Base-by-base conservation (phyloP, 106 monocot species). In the Allium fistulosum region DNA sequence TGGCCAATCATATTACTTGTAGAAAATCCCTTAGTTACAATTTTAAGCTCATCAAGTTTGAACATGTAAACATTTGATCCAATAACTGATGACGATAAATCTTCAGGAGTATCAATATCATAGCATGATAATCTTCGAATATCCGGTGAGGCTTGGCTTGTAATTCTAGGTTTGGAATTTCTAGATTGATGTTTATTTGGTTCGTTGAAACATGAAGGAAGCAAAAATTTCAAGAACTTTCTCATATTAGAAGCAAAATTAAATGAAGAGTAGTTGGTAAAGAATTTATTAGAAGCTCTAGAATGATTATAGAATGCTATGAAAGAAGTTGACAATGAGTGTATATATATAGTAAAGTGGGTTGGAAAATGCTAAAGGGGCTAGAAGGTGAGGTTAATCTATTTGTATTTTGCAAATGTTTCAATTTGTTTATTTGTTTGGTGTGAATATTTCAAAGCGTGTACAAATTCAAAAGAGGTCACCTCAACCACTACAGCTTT, bases 1-100 rank as follows among this genome's bases (percentile, higher is more conserved):
- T 79, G 72, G 6, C 85, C 85, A 28, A 86, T 57, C 48, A 82
- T 72, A 62, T 86, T 86, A 70, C 76, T 66, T 17, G 51, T 64
- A 13, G 82, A 82, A 67, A 86, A 82, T 1, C 76, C 73, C 48
- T 66, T 46, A 7, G 85, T 86, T 11, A 49, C 70, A 9, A 48
- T 52, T 61, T 71, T 61, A 47, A 86, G 76, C 76, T 86, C 85
- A 9, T 68, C 68, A 15, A 82, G 57, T 46, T 71, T 78, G 69
- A 85, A 85, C 11, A 69, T 68, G 17, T 60, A 56, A 46, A 85
- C 69, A 28, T 79, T 79, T 27, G 85, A 79, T 11, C 85, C 82
- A 3, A 66, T 76, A 4, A 79, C 67, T 7, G 85, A 86, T n/a
- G 82, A 15, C 2, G 85, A 86, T 1, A 86, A 57, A 61, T 82